Evolutionary conservation across 2,329 filamentous ascomycete genomes (phyloP).

Genomic region (Metarhizium sp.): DNA sequence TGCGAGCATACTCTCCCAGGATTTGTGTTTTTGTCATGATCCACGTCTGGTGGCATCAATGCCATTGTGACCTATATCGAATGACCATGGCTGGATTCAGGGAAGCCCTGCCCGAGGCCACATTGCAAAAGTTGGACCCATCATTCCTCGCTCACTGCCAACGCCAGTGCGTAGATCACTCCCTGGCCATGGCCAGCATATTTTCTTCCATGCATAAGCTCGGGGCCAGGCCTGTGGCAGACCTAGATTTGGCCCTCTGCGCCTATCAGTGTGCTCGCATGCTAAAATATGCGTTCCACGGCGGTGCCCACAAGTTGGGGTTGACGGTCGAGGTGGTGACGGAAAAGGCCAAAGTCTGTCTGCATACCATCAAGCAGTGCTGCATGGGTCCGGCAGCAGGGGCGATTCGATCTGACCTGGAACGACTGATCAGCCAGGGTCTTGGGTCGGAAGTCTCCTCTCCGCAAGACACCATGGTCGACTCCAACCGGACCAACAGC

Average conservation of each 20-base stretch:
- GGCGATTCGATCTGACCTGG: conserved; percentile 37
- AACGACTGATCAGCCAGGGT: conserved; percentile 39
- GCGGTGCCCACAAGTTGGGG: conserved; percentile 31
- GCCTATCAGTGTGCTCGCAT: conserved; percentile 46
- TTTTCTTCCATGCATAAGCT: conserved; percentile 42
- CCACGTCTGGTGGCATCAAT: conserved; percentile 50
- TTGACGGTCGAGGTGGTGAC: conserved; percentile 35
- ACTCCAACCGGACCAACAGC: background rate
- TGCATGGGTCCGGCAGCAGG: conserved; percentile 40
- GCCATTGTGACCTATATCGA: conserved; percentile 47
- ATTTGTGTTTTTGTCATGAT: conserved; percentile 52
- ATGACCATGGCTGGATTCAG: conserved; percentile 41
- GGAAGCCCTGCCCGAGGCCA: conserved; percentile 36
- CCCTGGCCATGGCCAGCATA: conserved; percentile 45
- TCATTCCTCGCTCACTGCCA: conserved; percentile 40
- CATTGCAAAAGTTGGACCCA: conserved; percentile 36
- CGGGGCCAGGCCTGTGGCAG: conserved; percentile 41
- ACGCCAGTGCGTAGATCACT: conserved; percentile 43
- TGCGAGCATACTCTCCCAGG: conserved; percentile 47
- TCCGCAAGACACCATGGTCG: conserved; percentile 6
- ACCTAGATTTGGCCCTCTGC: conserved; percentile 45
- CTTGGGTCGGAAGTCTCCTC: conserved; percentile 18
- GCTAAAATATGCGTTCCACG: conserved; percentile 41
- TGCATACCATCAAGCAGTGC: conserved; percentile 41
- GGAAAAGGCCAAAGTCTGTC: conserved; percentile 40